Evolutionary conservation across 805 yeast species (phyloP).

Genomic region (Nakazawaea anatomiae): DNA sequence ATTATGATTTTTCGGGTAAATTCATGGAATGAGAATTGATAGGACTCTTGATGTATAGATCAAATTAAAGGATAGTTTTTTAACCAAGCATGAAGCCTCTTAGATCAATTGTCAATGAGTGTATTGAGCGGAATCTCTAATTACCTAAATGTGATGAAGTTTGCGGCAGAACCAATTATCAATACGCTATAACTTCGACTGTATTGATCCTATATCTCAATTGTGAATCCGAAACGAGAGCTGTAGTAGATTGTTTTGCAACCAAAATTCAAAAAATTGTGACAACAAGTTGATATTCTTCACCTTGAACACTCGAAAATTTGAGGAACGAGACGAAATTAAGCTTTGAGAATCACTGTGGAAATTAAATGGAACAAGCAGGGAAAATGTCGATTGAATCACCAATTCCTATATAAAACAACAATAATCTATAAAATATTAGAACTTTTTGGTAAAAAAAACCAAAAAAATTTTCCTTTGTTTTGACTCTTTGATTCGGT

Average conservation of each 20-base stretch:
- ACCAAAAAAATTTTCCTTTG: neutral
- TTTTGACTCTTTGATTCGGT: neutral
- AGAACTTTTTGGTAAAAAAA: neutral
- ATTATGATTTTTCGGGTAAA: neutral
- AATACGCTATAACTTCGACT: no score
- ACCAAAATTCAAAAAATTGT: neutral
- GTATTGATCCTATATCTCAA: neutral
- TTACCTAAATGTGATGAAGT: no score
- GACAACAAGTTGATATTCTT: neutral
- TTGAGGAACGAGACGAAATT: neutral
- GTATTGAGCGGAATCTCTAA: neutral
- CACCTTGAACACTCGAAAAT: neutral
- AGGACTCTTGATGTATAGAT: neutral
- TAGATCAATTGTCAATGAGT: neutral
- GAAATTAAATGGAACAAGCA: neutral
- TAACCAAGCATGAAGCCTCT: neutral
- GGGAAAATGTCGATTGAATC: neutral
- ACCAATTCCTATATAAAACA: neutral
- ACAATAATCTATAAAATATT: neutral
- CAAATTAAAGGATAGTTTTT: neutral
- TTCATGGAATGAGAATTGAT: neutral
- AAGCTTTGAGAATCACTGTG: neutral
- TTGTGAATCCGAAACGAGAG: neutral
- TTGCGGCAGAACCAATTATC: no score
- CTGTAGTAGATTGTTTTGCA: neutral